phyloP scores from a whole-genome alignment of 129 eudicot genomes.

The Tagetes patula region DNA sequence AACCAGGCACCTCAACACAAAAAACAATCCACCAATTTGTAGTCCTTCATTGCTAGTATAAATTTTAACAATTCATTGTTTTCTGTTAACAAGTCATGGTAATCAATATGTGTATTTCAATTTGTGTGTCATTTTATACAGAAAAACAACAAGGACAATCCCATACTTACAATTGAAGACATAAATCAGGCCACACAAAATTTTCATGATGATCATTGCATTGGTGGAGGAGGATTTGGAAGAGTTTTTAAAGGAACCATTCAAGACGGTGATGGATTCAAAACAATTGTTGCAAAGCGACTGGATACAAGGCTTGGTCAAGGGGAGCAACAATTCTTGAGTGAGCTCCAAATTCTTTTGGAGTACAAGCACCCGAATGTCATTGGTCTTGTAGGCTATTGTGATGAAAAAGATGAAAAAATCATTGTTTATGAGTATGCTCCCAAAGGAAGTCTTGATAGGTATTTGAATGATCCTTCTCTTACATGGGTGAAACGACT shows the following conservation, averaged over 20 bases:
- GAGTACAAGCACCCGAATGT: slow-evolving; percentile 5
- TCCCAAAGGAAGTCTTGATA: slow-evolving; percentile 13
- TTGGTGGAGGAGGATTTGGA: neutral
- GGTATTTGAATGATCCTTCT: neutral
- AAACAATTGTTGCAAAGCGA: neutral
- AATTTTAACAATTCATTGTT: neutral
- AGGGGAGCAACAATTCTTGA: neutral
- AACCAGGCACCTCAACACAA: too few relatives aligned
- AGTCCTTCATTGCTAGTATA: neutral
- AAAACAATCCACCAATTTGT: neutral
- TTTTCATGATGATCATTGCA: neutral
- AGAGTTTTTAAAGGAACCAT: neutral
- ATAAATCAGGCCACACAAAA: neutral
- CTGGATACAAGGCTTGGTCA: neutral
- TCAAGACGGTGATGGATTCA: neutral
- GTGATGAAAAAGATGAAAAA: neutral
- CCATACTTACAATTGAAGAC: neutral
- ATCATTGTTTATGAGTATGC: slow-evolving; percentile 15
- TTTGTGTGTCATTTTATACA: neutral
- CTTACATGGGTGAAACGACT: slow-evolving; percentile 19
- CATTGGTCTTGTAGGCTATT: slow-evolving; percentile 6
- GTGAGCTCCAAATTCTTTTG: slow-evolving; percentile 5
- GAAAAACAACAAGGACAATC: slow-evolving; percentile 9
- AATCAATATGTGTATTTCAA: neutral
- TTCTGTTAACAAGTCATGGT: neutral